A percentile compares a stretch with the other conserved stretches of the same genome.
Conservation (phyloP, 2,329 filamentous ascomycete species). For the Fusarium gaditjirri region DNA sequence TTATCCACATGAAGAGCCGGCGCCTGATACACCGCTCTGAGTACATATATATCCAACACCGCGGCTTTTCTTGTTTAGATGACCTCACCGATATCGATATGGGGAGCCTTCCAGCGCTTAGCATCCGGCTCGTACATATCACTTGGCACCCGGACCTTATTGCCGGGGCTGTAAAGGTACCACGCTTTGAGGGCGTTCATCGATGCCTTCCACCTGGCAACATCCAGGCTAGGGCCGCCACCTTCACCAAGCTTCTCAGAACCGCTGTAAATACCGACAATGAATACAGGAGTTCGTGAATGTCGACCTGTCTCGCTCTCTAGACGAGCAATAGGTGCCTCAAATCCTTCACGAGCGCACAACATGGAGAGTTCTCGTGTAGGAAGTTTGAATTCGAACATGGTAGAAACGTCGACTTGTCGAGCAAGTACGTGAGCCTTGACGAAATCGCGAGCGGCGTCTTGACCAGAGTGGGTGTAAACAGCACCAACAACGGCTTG, state of each 20-base stretch:
- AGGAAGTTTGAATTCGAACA: conserved; percentile 88
- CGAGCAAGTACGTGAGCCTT: conserved; percentile 84
- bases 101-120: conserved; percentile 71
- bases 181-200: conserved; percentile 90
- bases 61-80: conserved; percentile 54
- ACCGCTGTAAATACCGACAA: conserved; percentile 94
- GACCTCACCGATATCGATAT: conserved; percentile 78
- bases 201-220: conserved; percentile 81
- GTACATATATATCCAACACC: conserved; percentile 35
- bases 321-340: conserved; percentile 84
- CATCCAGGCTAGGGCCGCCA: conserved; percentile 79
- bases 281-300: conserved; percentile 87
- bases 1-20: conserved; percentile 41
- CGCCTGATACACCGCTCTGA: conserved; percentile 33
- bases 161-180: conserved; percentile 91
- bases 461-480: conserved; percentile 84
- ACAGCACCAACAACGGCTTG: conserved; percentile 85
- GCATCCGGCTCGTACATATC: conserved; percentile 72
- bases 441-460: conserved; percentile 84
- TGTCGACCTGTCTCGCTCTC: conserved; percentile 89
- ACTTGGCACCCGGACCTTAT: conserved; percentile 73
- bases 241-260: conserved; percentile 92
- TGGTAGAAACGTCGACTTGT: conserved; percentile 76
- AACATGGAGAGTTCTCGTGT: conserved; percentile 84
- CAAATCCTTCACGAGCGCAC: conserved; percentile 90